A percentile compares a stretch with the other conserved stretches of the same genome.
These are phyloP conservation scores for Diaporthe helianthi DNA, from an alignment of 2,329 filamentous ascomycete genomes.

Conservation along the genomic window DNA sequence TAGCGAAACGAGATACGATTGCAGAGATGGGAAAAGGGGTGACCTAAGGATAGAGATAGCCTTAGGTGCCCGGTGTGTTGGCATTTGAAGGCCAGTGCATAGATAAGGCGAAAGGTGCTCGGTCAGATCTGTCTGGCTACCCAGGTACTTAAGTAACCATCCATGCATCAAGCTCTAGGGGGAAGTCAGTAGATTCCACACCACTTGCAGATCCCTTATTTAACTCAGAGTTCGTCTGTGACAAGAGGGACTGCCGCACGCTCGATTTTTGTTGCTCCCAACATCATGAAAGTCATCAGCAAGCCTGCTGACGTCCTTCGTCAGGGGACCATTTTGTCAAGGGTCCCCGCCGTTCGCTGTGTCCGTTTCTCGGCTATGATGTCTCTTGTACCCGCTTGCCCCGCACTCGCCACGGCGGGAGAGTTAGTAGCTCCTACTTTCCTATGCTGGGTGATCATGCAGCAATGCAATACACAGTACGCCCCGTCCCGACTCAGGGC, in stretches of 20 bases:
- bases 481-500: neutral
- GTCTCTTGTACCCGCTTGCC: constrained; percentile 24
- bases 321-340: neutral
- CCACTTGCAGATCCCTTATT: neutral
- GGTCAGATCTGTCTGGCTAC: neutral
- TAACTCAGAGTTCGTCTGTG: neutral
- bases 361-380: constrained; percentile 5
- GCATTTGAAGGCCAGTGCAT: neutral
- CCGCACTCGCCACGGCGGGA: constrained; percentile 21
- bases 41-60: neutral
- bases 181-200: neutral
- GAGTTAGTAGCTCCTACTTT: constrained; percentile 24
- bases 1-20: neutral
- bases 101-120: neutral
- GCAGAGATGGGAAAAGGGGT: neutral
- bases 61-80: too few relatives aligned
- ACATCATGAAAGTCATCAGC: neutral
- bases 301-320: neutral
- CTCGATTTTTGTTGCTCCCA: neutral
- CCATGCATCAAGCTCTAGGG: too few relatives aligned
- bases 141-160: too few relatives aligned
- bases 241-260: neutral
- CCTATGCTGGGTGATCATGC: neutral
- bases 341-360: neutral
- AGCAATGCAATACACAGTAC: neutral